These are phyloP conservation scores for Prunus yedoensis DNA, from an alignment of 331 rosid genomes.

Conservation along the genomic window DNA sequence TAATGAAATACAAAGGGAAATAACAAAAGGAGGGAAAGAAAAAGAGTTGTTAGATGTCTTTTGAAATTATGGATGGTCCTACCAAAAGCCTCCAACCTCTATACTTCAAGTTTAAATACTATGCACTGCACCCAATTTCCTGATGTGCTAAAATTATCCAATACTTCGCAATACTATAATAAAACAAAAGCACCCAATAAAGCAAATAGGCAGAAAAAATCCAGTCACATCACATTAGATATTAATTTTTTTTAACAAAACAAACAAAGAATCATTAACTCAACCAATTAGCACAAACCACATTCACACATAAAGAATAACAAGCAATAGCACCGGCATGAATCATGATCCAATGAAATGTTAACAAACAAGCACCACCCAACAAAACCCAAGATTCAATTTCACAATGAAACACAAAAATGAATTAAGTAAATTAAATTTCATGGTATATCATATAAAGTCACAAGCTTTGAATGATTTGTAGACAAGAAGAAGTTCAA, in stretches of 20 bases:
- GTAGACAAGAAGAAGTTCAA: neutral
- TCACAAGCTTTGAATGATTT: neutral
- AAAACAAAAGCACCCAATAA: neutral
- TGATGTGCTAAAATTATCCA: neutral
- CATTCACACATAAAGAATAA: neutral
- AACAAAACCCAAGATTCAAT: neutral
- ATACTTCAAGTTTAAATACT: neutral
- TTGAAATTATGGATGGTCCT: slow-evolving; percentile 1
- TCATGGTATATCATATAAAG: neutral
- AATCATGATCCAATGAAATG: neutral
- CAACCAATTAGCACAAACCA: neutral
- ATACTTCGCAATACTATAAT: neutral
- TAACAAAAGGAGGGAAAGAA: too few relatives aligned
- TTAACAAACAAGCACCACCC: neutral
- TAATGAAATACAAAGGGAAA: neutral
- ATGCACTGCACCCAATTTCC: neutral
- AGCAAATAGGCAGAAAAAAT: neutral
- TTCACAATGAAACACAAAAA: neutral
- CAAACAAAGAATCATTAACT: neutral
- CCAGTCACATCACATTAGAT: neutral
- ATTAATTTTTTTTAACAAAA: neutral
- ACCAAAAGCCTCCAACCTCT: neutral
- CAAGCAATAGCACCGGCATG: neutral
- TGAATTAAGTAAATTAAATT: neutral
- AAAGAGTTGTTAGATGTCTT: neutral